Base-by-base conservation (phyloP, 2,329 filamentous ascomycete genomes). In the Talaromyces funiculosus region DNA sequence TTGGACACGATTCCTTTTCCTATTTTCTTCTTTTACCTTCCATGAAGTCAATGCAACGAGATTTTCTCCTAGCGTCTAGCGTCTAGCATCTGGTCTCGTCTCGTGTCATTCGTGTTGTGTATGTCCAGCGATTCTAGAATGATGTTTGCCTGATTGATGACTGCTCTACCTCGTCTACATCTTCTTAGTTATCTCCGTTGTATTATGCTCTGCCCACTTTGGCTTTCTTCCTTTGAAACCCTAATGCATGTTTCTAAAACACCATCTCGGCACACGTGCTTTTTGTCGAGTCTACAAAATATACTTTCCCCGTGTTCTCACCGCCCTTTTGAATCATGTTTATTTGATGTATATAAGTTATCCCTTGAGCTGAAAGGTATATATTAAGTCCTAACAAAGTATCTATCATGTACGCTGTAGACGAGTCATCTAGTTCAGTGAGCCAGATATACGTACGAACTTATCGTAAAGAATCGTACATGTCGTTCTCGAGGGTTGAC, bases 31-130 rank as follows among this genome's bases (percentile, higher is more conserved):
- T 47, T 29, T 29, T 24, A 26, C 47, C 22, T 51, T 10, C 29
- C 38, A 42, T 57, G 43, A 51, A 49, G 29, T 57, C 45, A 53
- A 42, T 57, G 45, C 26, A 57, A 57, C 20, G 59, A 61, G 45
- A 24, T 42, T 20, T 29, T 42, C 37, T 60, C 54, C 37, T 61
- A 61, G 59, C 59, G 53, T 57, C 59, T 38, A 51, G 47, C 47
- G 47, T 35, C 47, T 51, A 51, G 47, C 47, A 51, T 51, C 47
- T 51, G 47, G 16, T 51, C 26, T 51, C 29, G 16, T 51, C 45
- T 51, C n/a, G 29, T 31, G 43, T 29, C 43, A 29, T 49, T 29
- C 24, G 14, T 51, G 47, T 33, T 33, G 16, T 47, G 43, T 31
- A 18, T 18, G 45, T 26, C 31, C 47, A 51, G 47, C 47, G 47